Conservation (phyloP, 345 rosid genomes). For the Gossypium arboreum region DNA sequence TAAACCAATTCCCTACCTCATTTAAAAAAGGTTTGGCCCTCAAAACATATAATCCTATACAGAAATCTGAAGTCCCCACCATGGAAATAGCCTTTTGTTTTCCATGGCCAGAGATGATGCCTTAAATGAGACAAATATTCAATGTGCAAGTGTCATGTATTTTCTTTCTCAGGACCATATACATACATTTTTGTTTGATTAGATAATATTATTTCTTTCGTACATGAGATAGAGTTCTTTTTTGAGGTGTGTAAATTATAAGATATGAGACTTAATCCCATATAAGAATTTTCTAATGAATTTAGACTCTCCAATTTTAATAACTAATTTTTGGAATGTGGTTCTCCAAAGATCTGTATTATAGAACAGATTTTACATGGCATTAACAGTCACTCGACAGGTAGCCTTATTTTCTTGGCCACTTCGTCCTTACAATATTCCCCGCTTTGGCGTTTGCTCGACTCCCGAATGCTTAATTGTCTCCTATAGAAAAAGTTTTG, state of each 20-base stretch:
- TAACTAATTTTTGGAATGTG: no score
- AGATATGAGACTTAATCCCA: no score
- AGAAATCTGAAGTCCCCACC: conserved; percentile 4
- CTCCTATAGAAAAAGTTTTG: not conserved
- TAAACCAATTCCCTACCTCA: not conserved
- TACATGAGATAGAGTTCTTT: not conserved
- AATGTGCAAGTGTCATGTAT: not conserved
- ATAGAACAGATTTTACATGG: not conserved
- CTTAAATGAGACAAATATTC: conserved; percentile 28
- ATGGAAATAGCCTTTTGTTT: not conserved
- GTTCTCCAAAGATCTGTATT: no score
- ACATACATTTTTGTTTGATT: no score
- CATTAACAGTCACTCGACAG: conserved; percentile 27
- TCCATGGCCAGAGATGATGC: conserved; percentile 1
- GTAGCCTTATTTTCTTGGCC: conserved; percentile 9
- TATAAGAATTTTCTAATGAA: no score
- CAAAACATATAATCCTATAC: not conserved
- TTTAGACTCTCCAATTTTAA: no score
- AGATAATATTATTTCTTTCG: no score
- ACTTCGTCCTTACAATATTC: conserved; percentile 2
- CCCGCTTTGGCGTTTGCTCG: not conserved
- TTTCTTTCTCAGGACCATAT: not conserved
- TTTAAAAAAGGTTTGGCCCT: not conserved
- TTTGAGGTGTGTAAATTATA: not conserved
- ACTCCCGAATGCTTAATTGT: not conserved